Evolutionary conservation across 2,329 filamentous ascomycete species (phyloP).

Genomic region (Aureobasidium musti): DNA sequence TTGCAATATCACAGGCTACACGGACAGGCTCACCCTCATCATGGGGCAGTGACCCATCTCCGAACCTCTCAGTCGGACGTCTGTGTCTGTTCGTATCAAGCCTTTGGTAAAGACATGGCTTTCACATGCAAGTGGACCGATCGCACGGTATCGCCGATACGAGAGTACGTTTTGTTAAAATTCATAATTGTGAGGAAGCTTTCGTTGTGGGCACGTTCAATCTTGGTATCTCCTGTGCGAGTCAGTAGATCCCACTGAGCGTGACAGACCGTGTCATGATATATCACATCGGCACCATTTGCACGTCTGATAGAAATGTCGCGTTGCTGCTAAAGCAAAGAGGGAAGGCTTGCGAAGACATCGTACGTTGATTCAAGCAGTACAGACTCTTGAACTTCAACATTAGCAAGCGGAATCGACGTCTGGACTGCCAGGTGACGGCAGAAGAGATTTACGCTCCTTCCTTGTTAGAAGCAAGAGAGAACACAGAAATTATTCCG

Average conservation of each 20-base stretch:
- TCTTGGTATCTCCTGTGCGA: background rate
- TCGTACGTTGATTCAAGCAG: background rate
- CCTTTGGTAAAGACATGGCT: background rate
- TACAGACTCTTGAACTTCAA: background rate
- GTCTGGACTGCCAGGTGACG: background rate
- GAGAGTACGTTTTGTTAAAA: background rate
- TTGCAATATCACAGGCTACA: background rate
- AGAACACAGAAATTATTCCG: background rate
- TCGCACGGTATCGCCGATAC: background rate
- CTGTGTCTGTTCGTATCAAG: background rate
- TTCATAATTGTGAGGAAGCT: background rate
- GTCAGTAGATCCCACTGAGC: background rate
- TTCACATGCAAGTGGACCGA: background rate
- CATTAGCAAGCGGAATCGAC: background rate
- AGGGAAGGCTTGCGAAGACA: conserved; percentile 8
- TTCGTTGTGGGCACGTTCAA: background rate
- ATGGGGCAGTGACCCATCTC: background rate
- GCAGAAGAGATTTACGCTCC: background rate
- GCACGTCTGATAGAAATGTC: background rate
- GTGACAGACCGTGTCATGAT: background rate
- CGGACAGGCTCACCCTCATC: background rate
- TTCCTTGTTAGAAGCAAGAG: background rate
- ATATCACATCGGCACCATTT: background rate
- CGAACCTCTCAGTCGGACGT: background rate
- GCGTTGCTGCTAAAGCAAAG: background rate